Base-by-base conservation (phyloP, 108 stramenopile genomes). In the Discostella stelligeroides region DNA sequence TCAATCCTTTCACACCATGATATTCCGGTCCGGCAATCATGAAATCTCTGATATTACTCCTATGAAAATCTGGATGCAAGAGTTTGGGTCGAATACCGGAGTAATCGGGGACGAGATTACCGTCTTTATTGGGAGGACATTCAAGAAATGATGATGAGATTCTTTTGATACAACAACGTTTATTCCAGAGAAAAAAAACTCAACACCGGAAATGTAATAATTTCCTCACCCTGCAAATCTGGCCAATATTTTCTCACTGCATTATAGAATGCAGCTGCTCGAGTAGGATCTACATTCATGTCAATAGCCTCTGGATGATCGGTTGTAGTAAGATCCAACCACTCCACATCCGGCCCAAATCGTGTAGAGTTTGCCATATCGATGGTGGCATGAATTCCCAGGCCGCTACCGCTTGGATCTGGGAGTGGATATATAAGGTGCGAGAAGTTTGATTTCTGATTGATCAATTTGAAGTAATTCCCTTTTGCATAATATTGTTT, bases 281-380 rank as follows among this genome's bases (percentile, higher is more conserved):
- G 60, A 14, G 42, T 51, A 45, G 82, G 76, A 80, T 88, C 71
- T 18, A 85, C 83, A 63, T 60, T 67, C 61, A 83, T 75, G 39
- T 88, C 84, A 63, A 91, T 87, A 6, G 76, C 65, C 42, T 84
- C 65, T 7, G 86, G 88, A 34, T 74, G 14, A 51, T 60, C 38
- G 5, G 56, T 38, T 7, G 25, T 45, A 11, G 55, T 56, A 8
- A 47, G 34, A 69, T 83, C 76, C 15, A 95, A 29, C 94, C 94
- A 95, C 70, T 95, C 83, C 0, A 92, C 89, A 69, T 95, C 89
- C 1, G 94, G 94, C 25, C 94, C 94, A 72, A 95, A 95, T 54
- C 84, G 85, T 59, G 82, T 78, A 9, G 75, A 59, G 14, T 85
- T 85, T 21, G 60, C 62, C 68, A 82, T 70, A 70, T 95, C 94